phyloP scores from a whole-genome alignment of 352 stramenopile species.

The Globisporangium paddicum region DNA sequence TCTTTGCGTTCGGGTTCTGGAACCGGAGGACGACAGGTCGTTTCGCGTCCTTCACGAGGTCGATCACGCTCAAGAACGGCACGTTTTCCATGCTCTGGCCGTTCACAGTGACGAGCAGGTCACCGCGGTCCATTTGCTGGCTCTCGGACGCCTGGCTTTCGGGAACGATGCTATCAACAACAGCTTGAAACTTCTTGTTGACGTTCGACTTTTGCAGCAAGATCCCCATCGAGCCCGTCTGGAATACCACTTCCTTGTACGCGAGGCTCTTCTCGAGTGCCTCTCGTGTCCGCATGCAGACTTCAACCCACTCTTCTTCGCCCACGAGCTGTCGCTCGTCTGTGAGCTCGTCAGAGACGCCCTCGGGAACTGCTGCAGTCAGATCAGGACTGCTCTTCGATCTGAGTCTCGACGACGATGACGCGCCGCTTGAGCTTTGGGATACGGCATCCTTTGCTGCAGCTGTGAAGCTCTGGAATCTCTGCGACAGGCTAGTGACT shows the following conservation, averaged over 20 bases:
- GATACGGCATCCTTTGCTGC: slow-evolving; percentile 64
- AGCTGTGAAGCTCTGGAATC: slow-evolving; percentile 57
- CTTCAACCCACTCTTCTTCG: slow-evolving; percentile 80
- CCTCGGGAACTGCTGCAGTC: not conserved
- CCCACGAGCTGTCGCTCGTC: slow-evolving; percentile 31
- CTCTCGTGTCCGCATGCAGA: slow-evolving; percentile 46
- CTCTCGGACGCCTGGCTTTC: slow-evolving; percentile 74
- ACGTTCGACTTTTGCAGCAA: slow-evolving; percentile 67
- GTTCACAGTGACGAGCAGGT: slow-evolving; percentile 75
- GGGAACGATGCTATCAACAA: slow-evolving; percentile 79
- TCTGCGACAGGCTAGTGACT: slow-evolving; percentile 55
- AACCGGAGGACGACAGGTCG: slow-evolving; percentile 70
- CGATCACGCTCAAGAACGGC: slow-evolving; percentile 68
- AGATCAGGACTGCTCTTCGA: slow-evolving; percentile 17
- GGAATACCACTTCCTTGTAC: slow-evolving; percentile 68
- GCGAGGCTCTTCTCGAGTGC: slow-evolving; percentile 42
- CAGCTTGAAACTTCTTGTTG: slow-evolving; percentile 62
- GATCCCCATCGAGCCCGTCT: slow-evolving; percentile 68
- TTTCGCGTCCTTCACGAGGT: slow-evolving; percentile 65
- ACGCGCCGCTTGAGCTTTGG: slow-evolving; percentile 21
- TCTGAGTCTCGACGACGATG: slow-evolving; percentile 1
- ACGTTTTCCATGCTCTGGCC: slow-evolving; percentile 56
- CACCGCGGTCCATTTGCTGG: slow-evolving; percentile 56
- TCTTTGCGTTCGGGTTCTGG: slow-evolving; percentile 46
- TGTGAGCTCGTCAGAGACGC: slow-evolving; percentile 11